A percentile compares a stretch with the other conserved stretches of the same genome.
These are phyloP conservation scores for Hirschioporus abietinus DNA, from an alignment of 768 basidiomycete genomes.

Conservation along the genomic window DNA sequence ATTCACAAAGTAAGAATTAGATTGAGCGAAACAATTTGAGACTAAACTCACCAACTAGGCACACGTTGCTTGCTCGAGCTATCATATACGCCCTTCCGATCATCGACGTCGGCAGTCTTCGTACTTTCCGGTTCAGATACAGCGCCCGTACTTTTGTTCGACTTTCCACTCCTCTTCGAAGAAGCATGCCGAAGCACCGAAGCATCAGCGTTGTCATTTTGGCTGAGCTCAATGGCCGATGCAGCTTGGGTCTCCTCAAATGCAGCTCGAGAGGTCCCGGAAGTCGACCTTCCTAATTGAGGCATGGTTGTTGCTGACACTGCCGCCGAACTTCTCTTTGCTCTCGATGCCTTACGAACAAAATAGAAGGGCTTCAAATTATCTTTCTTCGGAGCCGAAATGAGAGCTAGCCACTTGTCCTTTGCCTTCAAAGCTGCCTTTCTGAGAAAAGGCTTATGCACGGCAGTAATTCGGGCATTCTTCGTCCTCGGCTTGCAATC, in stretches of 20 bases:
- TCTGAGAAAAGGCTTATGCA: constrained; percentile 30
- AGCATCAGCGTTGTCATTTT: neutral
- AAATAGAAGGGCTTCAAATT: neutral
- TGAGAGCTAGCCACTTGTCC: constrained; percentile 45
- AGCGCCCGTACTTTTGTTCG: neutral
- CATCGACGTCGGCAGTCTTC: constrained; percentile 30
- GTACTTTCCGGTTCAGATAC: constrained; percentile 25
- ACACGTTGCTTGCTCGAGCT: constrained; percentile 77
- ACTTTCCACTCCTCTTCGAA: neutral
- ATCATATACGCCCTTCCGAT: constrained; percentile 69
- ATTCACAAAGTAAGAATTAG: constrained; percentile 4
- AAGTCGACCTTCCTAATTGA: constrained; percentile 2
- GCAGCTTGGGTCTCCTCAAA: neutral
- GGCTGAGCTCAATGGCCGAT: neutral
- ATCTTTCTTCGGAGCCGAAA: constrained; percentile 22
- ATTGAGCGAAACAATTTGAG: neutral
- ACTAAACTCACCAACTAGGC: constrained; percentile 64
- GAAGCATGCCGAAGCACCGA: neutral
- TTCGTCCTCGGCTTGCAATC: neutral
- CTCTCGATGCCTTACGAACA: neutral
- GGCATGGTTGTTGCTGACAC: constrained; percentile 8
- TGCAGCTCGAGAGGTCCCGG: constrained; percentile 7
- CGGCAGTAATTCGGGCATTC: neutral
- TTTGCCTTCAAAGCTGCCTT: constrained; percentile 50
- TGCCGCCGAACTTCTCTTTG: neutral